Evolutionary conservation across 1,284 basidiomycete genomes (phyloP), one percentile per base, ranked within the genome.

Genomic region (Rhodofomes roseus): DNA sequence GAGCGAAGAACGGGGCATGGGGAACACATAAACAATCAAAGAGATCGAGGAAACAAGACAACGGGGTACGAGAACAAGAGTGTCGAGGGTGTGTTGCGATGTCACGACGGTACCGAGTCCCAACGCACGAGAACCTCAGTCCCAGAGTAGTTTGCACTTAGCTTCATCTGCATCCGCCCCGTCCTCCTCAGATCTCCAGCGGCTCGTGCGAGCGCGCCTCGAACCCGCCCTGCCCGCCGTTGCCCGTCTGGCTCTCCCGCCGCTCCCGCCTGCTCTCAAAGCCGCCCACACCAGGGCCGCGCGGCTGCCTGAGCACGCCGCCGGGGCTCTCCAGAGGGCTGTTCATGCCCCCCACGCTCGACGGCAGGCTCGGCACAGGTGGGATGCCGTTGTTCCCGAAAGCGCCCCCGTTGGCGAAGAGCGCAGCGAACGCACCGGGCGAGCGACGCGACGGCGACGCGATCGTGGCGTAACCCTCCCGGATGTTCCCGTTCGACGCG

Each of bases 391-490:
- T 77, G 56, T 74, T 76, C 53, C 80, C 80, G 50, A 77, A 75
- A 2, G 74, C 68, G 48, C 75, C 77, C 29, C 79, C 76, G 65
- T 74, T 83, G 43, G 82, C 78, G 69, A 91, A 92, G 40, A 92
- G 74, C 20, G 84, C 79, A n/a, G 82, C 79, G 68, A 90, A 91
- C 31, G 81, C 84, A 50, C 81, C 80, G n/a, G 86, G 84, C 53
- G 86, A 81, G 46, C 91, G 86, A 60, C 90, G 87, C 41, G 89
- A 84, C 23, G 90, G 86, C 36, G 90, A 90, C 40, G 91, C 90
- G 60, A 94, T 90, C 27, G 90, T 93, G n/a, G 90, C 90, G 72
- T 92, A 95, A 27, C 90, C 90, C 71, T 94, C 92, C 57, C 93
- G 87, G 58, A 96, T 91, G 74, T 96, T 96, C 52, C 91, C 93